Evolutionary conservation across 73 alveolate genomes (phyloP).

Genomic region (Paramecium sonneborni): DNA sequence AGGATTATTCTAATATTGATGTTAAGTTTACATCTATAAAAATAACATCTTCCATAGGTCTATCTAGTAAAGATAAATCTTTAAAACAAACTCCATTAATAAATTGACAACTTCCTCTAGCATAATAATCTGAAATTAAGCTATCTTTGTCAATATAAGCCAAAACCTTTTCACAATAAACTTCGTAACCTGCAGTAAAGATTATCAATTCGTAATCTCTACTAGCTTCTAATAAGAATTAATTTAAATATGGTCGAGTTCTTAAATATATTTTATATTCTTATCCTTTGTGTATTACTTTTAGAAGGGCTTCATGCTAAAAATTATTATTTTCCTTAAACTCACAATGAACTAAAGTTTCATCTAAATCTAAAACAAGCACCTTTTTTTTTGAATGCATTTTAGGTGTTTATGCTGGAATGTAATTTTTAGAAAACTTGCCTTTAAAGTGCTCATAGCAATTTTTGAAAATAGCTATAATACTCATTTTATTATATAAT

Average conservation of each 20-base stretch:
- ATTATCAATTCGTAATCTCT: constrained; percentile 2
- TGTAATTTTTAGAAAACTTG: background rate
- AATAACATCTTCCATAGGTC: constrained; percentile 32
- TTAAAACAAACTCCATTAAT: constrained; percentile 27
- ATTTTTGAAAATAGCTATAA: background rate
- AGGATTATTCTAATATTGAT: constrained; percentile 27
- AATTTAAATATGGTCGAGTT: constrained; percentile 12
- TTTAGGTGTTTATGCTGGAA: background rate
- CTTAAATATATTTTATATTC: background rate
- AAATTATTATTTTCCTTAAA: constrained; percentile 27
- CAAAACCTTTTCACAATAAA: constrained; percentile 40
- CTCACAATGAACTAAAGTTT: constrained; percentile 51
- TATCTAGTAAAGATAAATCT: constrained; percentile 13
- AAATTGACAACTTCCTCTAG: constrained; percentile 31
- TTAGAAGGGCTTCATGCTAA: background rate
- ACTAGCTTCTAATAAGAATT: background rate
- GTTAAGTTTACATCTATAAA: constrained; percentile 10
- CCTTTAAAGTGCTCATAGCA: background rate
- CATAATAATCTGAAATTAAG: constrained; percentile 22
- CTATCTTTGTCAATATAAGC: background rate
- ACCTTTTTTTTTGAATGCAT: background rate
- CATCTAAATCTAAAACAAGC: constrained; percentile 55
- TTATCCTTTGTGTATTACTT: constrained; percentile 42
- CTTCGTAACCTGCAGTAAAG: constrained; percentile 50
- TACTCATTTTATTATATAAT: background rate